Evolutionary conservation across 345 rosid species (phyloP), one percentile per base, ranked within the genome.

Genomic region (Brassica incana): DNA sequence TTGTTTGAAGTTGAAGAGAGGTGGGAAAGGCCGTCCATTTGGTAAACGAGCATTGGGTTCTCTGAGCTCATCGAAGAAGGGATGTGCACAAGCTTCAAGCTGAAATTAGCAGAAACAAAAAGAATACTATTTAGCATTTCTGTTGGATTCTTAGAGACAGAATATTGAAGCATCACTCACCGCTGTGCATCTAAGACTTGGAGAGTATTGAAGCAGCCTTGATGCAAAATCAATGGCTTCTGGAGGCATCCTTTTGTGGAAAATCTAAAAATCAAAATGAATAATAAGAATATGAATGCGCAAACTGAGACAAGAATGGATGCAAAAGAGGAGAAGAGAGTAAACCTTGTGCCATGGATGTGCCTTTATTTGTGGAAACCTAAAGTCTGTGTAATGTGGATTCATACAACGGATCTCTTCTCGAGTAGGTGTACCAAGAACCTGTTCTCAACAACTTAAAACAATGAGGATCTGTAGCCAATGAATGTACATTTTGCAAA

Each of bases 331-430:
- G n/a, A n/a, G n/a, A n/a, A n/a, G n/a, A n/a, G n/a, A n/a, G n/a
- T n/a, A n/a, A n/a, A n/a, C n/a, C n/a, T 92, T 92, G 80, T 92
- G 97, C 97, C 97, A 92, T 0, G 97, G 97, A 69, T 93, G 97
- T 40, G 97, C 97, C 77, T 91, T 93, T 54, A 93, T 91, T 86
- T 93, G 98, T 5, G 98, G 98, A 75, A 93, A 93, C 83, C 93
- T 88, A 77, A 88, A 90, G 80, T 93, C 93, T 0, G 94, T 90
- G 78, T 93, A 93, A 77, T 88, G 92, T 6, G 98, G 98, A 75
- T 93, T 93, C 98, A 93, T 93, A 82, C 98, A 93, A 74, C 93
- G 93, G 58, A 93, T 93, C 80, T 93, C 98, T 86, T 93, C 98
- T 69, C 98, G 83, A 36, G 98, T 93, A 16, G 98, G 98, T 73